A percentile compares a stretch with the other conserved stretches of the same genome.
These are phyloP conservation scores for Neoboletus subvelutipes DNA, from an alignment of 768 basidiomycete species.

Conservation along the genomic window DNA sequence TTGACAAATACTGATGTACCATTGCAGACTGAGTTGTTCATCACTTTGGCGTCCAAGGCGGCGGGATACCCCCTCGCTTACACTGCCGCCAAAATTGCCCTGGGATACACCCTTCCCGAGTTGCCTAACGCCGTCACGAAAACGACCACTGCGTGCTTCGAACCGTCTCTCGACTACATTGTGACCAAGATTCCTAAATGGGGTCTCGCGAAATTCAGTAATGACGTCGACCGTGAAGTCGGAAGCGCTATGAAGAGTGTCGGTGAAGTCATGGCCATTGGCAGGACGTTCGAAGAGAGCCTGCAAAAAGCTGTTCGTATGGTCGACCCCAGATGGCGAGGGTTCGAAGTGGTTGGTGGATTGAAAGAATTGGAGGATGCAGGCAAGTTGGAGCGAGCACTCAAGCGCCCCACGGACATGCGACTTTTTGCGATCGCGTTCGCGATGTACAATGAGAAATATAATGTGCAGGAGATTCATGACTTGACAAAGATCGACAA, in stretches of 20 bases:
- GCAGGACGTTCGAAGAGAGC: conserved; percentile 97
- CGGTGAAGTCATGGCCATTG: conserved; percentile 99
- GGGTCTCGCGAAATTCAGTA: conserved; percentile 97
- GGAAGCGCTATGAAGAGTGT: conserved; percentile 99
- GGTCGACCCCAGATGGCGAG: conserved; percentile 94
- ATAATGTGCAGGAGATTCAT: conserved; percentile 86
- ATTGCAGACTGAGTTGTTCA: conserved; percentile 69
- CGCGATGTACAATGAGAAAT: conserved; percentile 93
- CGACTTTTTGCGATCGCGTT: conserved; percentile 96
- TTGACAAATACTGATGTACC: not conserved
- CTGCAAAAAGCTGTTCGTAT: conserved; percentile 98
- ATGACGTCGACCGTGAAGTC: conserved; percentile 90
- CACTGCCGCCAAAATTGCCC: conserved; percentile 99
- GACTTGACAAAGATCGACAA: conserved; percentile 98
- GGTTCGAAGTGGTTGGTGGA: conserved; percentile 93
- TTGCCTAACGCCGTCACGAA: conserved; percentile 99
- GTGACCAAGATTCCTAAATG: conserved; percentile 99
- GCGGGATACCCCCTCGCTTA: conserved; percentile 99
- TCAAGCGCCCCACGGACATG: conserved; percentile 89
- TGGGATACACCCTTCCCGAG: conserved; percentile 96
- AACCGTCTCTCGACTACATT: conserved; percentile 98
- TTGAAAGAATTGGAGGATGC: conserved; percentile 78
- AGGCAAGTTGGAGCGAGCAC: conserved; percentile 65
- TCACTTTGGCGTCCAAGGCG: conserved; percentile 97
- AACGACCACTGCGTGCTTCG: conserved; percentile 98